Evolutionary conservation across 2,329 filamentous ascomycete species (phyloP), one percentile per base, ranked within the genome.

Genomic region (Apiospora pterosperma): DNA sequence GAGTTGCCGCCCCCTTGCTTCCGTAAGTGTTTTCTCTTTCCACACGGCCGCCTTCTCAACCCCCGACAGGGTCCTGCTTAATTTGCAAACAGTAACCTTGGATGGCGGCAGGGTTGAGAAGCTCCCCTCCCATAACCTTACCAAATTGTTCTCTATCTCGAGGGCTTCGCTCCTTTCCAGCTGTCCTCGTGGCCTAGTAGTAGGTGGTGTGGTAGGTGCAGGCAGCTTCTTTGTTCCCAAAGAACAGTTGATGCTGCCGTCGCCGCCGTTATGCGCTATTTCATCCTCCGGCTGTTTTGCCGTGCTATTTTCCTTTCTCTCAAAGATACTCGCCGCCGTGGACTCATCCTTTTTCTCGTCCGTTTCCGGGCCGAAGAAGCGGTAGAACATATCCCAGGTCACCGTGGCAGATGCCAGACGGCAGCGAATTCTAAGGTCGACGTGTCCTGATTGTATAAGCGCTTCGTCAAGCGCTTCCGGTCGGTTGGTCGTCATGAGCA

Each of bases 401-500:
- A 41, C 38, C 21, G n/a, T 41, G 38, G 38, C 38, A 8, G 38
- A 41, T 41, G 38, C 38, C 21, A 41, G 21, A 41, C 19, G 38
- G 38, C 38, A 41, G 38, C 21, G 38, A 6, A 41, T 41, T 19
- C 19, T 41, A 5, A 41, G 21, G 77, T 97, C 94, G 1, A 97
- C 92, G 48, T 95, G 86, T 1, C 94, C 94, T 0, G 94, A 95
- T 34, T 95, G 86, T 59, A 97, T 92, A 38, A 97, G 79, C 1
- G 94, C 94, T 67, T 92, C 89, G 73, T 97, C 92, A 1, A 97
- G 85, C 60, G 92, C 86, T 68, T 97, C 92, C 41, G 96, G 88
- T 73, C 97, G 92, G 74, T 97, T 97, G n/a, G 93, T 96, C 1
- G 94, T 97, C 69, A 96, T 81, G 76, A 97, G 96, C 1, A 95